These are phyloP conservation scores for Lycium ferocissimum DNA, from an alignment of 257 asterid species.

Conservation along the genomic window DNA sequence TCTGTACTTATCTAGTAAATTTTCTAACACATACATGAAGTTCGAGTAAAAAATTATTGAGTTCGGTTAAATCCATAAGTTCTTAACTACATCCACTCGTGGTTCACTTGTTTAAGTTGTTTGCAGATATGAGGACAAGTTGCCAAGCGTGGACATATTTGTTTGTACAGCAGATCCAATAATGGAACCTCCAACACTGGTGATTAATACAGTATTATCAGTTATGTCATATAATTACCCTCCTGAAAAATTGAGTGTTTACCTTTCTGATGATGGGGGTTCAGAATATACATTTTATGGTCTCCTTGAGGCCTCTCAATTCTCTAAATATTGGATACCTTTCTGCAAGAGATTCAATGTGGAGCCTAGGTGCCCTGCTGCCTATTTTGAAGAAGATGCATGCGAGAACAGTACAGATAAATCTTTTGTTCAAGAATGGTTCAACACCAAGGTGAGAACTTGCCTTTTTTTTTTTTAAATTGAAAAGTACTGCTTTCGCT, in stretches of 20 bases:
- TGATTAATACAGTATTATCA: constrained; percentile 55
- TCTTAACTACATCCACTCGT: not conserved
- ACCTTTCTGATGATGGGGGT: constrained; percentile 69
- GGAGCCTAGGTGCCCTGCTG: constrained; percentile 57
- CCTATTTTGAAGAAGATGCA: constrained; percentile 40
- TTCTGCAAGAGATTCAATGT: constrained; percentile 59
- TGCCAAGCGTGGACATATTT: constrained; percentile 55
- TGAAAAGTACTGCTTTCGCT: too few relatives aligned
- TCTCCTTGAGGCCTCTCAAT: constrained; percentile 54
- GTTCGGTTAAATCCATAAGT: too few relatives aligned
- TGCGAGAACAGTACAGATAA: too few relatives aligned
- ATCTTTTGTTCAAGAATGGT: constrained; percentile 43
- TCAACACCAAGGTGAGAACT: constrained; percentile 46
- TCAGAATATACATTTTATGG: constrained; percentile 62
- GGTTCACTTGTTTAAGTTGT: not conserved
- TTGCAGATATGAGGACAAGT: constrained; percentile 49
- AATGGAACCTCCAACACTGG: constrained; percentile 60
- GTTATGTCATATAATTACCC: constrained; percentile 58
- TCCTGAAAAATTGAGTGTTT: constrained; percentile 51
- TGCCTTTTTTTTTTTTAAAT: not conserved
- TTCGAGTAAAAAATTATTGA: too few relatives aligned
- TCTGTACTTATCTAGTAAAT: too few relatives aligned
- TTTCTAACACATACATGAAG: too few relatives aligned
- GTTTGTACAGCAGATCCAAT: constrained; percentile 68
- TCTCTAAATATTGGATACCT: constrained; percentile 58